These are phyloP conservation scores for Fusarium haematococcum DNA, from an alignment of 2,329 filamentous ascomycete species.

Conservation along the genomic window DNA sequence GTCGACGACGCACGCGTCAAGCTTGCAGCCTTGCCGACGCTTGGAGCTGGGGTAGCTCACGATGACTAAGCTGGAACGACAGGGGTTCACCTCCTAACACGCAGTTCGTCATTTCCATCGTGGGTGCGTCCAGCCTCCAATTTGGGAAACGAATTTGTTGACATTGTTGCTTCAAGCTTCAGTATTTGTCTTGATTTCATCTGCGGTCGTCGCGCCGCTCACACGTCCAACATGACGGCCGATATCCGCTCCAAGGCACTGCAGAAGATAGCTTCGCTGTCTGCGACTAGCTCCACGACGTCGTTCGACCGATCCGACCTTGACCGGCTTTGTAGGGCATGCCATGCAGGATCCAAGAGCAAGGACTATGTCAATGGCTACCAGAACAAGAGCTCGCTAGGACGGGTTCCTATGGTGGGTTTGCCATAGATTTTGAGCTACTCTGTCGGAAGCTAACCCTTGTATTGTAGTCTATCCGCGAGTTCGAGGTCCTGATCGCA, in stretches of 20 bases:
- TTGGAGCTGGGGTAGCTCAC: conserved; percentile 48
- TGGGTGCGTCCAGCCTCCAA: conserved; percentile 12
- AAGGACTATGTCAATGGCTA: conserved; percentile 63
- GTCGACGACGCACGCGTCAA: conserved; percentile 54
- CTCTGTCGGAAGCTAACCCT: conserved; percentile 31
- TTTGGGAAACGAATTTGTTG: conserved; percentile 30
- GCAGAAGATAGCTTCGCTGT: conserved; percentile 73
- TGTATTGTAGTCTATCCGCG: conserved; percentile 79
- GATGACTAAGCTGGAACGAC: conserved; percentile 54
- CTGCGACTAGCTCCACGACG: conserved; percentile 64
- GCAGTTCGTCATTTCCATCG: conserved; percentile 37
- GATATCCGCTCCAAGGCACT: conserved; percentile 72
- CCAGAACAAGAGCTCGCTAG: conserved; percentile 58
- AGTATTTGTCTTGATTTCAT: conserved; percentile 12
- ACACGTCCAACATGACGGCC: conserved; percentile 57
- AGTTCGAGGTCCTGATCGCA: conserved; percentile 91
- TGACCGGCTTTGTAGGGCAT: conserved; percentile 70
- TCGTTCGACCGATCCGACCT: conserved; percentile 73
- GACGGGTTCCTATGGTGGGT: conserved; percentile 71
- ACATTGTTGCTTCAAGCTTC: conserved; percentile 21
- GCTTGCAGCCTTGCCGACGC: conserved; percentile 63
- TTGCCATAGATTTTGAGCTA: background rate
- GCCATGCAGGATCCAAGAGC: conserved; percentile 58
- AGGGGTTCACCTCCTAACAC: conserved; percentile 42
- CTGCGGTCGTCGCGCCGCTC: background rate